phyloP scores from a whole-genome alignment of 805 yeast genomes.

The Jamesozyma spencerorum region DNA sequence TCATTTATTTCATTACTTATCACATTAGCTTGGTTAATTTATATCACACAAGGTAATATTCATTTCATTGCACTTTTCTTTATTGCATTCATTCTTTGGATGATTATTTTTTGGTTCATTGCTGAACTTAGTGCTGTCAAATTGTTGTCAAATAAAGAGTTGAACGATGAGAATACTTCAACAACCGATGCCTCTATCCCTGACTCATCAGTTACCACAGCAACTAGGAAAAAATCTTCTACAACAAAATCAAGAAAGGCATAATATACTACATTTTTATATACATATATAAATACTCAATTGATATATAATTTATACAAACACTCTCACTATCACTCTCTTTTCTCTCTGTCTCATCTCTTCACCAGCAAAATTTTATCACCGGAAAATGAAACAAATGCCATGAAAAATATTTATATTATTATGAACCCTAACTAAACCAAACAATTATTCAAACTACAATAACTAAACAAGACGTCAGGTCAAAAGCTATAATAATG shows the following conservation, averaged over 20 bases:
- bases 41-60: conserved; percentile 49
- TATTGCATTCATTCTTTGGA: conserved; percentile 63
- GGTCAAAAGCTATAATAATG: not conserved
- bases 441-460: conserved; percentile 24
- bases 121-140: conserved; percentile 45
- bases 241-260: conserved; percentile 8
- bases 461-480: conserved; percentile 21
- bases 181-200: not conserved
- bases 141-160: conserved; percentile 24
- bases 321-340: no score
- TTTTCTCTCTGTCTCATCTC: no score
- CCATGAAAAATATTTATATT: no score
- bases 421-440: no score
- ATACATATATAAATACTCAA: no score
- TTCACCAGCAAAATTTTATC: no score
- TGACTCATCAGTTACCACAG: not conserved
- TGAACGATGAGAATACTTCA: conserved; percentile 12
- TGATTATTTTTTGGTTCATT: conserved; percentile 80
- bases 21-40: conserved; percentile 45
- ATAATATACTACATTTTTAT: conserved; percentile 1
- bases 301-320: no score
- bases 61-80: conserved; percentile 53
- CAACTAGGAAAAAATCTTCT: conserved; percentile 1
- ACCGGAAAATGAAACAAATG: no score
- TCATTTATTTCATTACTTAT: conserved; percentile 62